phyloP scores from a whole-genome alignment of 2,329 filamentous ascomycete genomes.

The Dothistroma septosporum region DNA sequence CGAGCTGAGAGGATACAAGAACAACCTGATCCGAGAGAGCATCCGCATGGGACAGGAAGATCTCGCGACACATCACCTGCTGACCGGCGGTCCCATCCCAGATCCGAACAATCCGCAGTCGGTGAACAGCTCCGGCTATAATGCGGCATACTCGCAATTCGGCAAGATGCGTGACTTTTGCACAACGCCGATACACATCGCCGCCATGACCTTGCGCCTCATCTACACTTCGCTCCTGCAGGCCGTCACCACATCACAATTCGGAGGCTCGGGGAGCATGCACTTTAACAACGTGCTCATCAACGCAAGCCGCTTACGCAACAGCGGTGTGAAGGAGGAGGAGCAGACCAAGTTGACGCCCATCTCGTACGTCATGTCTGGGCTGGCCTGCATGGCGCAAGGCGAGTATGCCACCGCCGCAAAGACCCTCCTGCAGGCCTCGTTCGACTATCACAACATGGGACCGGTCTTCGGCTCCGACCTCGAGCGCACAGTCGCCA shows the following conservation, averaged over 20 bases:
- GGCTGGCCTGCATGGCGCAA: slow-evolving; percentile 57
- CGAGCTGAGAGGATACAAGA: slow-evolving; percentile 89
- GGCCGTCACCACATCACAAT: slow-evolving; percentile 55
- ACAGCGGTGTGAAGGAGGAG: slow-evolving; percentile 48
- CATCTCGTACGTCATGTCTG: slow-evolving; percentile 63
- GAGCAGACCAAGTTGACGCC: slow-evolving; percentile 54
- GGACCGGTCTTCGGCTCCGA: slow-evolving; percentile 47
- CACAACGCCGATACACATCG: slow-evolving; percentile 74
- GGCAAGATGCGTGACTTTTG: slow-evolving; percentile 86
- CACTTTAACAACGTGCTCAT: slow-evolving; percentile 57
- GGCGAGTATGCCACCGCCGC: slow-evolving; percentile 65
- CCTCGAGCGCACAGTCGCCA: slow-evolving; percentile 67
- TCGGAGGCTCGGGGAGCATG: slow-evolving; percentile 16
- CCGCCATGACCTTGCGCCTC: slow-evolving; percentile 75
- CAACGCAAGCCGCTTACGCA: slow-evolving; percentile 50
- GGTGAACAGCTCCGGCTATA: slow-evolving; percentile 49
- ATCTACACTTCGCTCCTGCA: slow-evolving; percentile 74
- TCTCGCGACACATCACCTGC: slow-evolving; percentile 76
- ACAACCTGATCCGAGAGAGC: slow-evolving; percentile 95
- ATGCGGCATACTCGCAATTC: slow-evolving; percentile 71
- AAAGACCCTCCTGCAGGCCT: slow-evolving; percentile 61
- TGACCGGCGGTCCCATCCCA: slow-evolving; percentile 55
- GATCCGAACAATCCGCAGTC: slow-evolving; percentile 24
- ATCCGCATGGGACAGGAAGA: slow-evolving; percentile 92
- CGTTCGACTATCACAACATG: slow-evolving; percentile 45